A percentile compares a stretch with the other conserved stretches of the same genome.
These are phyloP conservation scores for Vigna radiata DNA, from an alignment of 306 rosid genomes.

Conservation along the genomic window DNA sequence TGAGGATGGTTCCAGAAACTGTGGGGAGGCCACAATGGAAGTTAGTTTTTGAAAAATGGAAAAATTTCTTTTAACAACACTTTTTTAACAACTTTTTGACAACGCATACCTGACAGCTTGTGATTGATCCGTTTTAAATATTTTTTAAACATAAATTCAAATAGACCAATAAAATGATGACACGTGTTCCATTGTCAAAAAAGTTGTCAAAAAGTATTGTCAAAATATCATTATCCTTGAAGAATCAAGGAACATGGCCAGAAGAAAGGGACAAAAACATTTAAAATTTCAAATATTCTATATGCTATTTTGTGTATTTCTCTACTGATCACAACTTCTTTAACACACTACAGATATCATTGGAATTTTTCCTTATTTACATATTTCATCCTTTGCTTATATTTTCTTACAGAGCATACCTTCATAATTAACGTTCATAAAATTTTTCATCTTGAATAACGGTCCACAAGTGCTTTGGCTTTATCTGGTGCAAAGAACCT, in stretches of 20 bases:
- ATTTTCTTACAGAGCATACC: slow-evolving; percentile 16
- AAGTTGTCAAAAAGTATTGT: too few relatives aligned
- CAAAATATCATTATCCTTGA: too few relatives aligned
- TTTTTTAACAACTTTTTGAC: too few relatives aligned
- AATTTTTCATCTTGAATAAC: slow-evolving; percentile 56
- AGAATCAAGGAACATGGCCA: not conserved
- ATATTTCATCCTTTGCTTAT: not conserved
- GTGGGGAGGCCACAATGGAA: not conserved
- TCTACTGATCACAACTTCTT: not conserved
- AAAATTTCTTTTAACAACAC: too few relatives aligned
- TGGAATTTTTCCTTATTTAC: not conserved
- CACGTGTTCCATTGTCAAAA: too few relatives aligned
- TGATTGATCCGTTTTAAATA: too few relatives aligned
- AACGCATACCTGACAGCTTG: too few relatives aligned
- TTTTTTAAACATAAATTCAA: too few relatives aligned
- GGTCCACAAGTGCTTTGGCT: slow-evolving; percentile 87
- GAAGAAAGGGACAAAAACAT: not conserved
- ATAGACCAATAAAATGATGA: too few relatives aligned
- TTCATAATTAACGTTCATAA: not conserved
- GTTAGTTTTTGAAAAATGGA: too few relatives aligned
- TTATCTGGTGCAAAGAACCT: slow-evolving; percentile 88
- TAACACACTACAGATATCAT: not conserved
- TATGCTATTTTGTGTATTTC: not conserved
- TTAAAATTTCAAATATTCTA: not conserved
- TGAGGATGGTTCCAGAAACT: slow-evolving; percentile 3